Evolutionary conservation across 306 rosid genomes (phyloP).

Genomic region (Abrus pulchellus): DNA sequence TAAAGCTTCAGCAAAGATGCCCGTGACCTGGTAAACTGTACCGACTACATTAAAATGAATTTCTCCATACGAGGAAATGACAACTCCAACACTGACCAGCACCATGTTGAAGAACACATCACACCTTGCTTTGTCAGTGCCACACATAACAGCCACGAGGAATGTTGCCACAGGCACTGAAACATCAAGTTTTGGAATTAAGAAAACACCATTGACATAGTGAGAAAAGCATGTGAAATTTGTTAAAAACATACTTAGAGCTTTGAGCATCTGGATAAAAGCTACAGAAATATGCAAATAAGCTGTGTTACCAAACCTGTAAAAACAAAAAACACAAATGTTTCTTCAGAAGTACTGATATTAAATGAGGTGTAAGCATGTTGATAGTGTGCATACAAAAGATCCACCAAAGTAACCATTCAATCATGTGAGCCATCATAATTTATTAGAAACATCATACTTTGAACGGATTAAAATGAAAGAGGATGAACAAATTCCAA

Average conservation of each 20-base stretch:
- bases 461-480: background rate
- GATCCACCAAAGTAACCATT: constrained; percentile 18
- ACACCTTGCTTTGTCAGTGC: constrained; percentile 91
- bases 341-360: constrained; percentile 6
- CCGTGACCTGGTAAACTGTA: constrained; percentile 91
- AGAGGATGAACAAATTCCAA: constrained; percentile 13
- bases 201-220: constrained; percentile 4
- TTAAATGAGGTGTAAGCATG: background rate
- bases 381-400: background rate
- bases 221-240: constrained; percentile 37
- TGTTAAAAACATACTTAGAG: constrained; percentile 70
- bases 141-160: constrained; percentile 86
- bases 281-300: constrained; percentile 97
- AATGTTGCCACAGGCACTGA: constrained; percentile 98
- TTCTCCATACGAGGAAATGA: constrained; percentile 93
- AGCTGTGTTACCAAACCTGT: constrained; percentile 97
- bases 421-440: background rate
- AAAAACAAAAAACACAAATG: constrained; percentile 21
- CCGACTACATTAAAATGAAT: constrained; percentile 93
- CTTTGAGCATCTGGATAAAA: constrained; percentile 98
- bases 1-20: constrained; percentile 96
- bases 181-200: constrained; percentile 51
- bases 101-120: constrained; percentile 93
- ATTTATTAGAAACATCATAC: constrained; percentile 21
- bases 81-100: constrained; percentile 98